Evolutionary conservation across 768 basidiomycete species (phyloP), one percentile per base, ranked within the genome.

Genomic region (Rhizopogon sp.): DNA sequence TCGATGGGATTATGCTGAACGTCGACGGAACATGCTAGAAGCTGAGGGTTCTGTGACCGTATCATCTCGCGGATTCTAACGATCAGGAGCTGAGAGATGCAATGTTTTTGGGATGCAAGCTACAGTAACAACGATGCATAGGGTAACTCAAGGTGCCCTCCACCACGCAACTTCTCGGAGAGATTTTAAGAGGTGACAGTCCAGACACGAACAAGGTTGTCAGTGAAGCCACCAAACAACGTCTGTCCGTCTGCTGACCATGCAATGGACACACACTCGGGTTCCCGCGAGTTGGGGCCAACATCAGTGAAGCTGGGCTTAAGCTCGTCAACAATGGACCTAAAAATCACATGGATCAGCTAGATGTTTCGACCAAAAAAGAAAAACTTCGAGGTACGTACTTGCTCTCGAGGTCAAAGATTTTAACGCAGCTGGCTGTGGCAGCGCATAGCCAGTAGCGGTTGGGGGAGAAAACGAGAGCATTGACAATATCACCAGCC

Each of bases 401-500:
- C 93, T 98, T 98, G 88, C 89, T 92, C 86, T 99, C 96, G 46
- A 99, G 82, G 74, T 99, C 97, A 70, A 98, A 99, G 75, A 99
- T 98, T 80, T 98, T 98, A 76, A 98, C 90, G 71, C 91, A 93
- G 72, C 87, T 92, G 60, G 92, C 84, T 60, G 97, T 98, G 60
- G 97, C 97, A 64, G 97, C 97, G 71, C 97, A 99, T 61, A 99
- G 79, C 97, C 97, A 99, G 89, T 99, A 99, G 56, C 96, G 88
- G 83, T 99, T 99, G 57, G 97, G 97, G 14, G 93, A 95, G 84
- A 99, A 99, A 72, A 98, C 97, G 62, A 99, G 90, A 58, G 97
- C 94, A 71, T 99, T 98, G 83, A 99, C 95, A 63, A 94, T 79
- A 72, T 99, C 93, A 57, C 95, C 95, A 46, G 97, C 97, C 74